Base-by-base conservation (phyloP, 805 yeast species). In the Metschnikowia kunwiensis region DNA sequence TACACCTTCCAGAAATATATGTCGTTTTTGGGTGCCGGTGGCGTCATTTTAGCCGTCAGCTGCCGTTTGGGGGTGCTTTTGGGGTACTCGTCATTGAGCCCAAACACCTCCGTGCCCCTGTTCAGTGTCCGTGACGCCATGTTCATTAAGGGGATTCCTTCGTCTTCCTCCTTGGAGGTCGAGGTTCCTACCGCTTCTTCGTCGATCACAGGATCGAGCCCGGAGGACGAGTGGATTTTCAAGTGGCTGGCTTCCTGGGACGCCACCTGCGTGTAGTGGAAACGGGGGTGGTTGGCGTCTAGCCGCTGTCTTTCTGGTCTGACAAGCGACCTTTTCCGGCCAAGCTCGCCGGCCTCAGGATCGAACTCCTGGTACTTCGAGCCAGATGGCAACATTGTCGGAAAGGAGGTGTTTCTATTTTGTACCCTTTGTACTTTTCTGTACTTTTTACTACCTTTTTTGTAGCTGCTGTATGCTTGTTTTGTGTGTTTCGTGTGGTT, bases 291-390 rank as follows among this genome's bases (percentile, higher is more conserved):
- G 35, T 72, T 73, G n/a, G 75, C 78, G 49, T 78, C 71, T 44
- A 78, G 73, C 35, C 70, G 51, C 25, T 83, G 79, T 48, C 97
- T 76, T 54, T 91, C 97, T 3, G 95, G 94, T 43, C 86, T 74
- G 21, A 91, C 83, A 43, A 91, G 66, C 0, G 96, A 84, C 48
- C 77, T 71, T 56, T 82, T 85, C 38, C 82, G 54, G 28, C 61
- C 55, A 13, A 73, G 49, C 19, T 59, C 65, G 21, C 69, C 70
- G 5, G 67, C 31, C 43, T 68, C 73, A 7, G 61, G 67, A 48
- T 68, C 73, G 40, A 67, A 65, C 45, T 65, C 71, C 36, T 53
- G 62, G 51, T 63, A 68, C 12, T 18, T 19, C 11, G 12, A n/a
- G 9, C 12, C 12, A 10, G 26, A 24, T 12, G 26, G 14, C 13